These are phyloP conservation scores for Albugo laibachii DNA, from an alignment of 352 stramenopile species.

Conservation along the genomic window DNA sequence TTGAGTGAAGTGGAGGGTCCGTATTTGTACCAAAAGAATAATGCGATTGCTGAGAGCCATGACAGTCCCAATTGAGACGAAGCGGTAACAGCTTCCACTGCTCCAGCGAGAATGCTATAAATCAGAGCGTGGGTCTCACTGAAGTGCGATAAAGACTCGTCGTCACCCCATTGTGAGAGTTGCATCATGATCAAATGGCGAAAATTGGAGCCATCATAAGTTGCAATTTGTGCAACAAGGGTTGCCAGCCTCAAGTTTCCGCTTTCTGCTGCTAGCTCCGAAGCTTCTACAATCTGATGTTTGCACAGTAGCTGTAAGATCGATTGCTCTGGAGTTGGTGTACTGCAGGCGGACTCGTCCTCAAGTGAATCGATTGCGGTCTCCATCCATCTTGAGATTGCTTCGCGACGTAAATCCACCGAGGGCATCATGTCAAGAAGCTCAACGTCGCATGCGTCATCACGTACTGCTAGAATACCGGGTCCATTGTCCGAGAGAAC, in stretches of 20 bases:
- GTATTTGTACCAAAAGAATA: slow-evolving; percentile 53
- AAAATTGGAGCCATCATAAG: slow-evolving; percentile 24
- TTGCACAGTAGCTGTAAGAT: slow-evolving; percentile 12
- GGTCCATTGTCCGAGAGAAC: slow-evolving; percentile 1
- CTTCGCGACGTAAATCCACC: slow-evolving; percentile 44
- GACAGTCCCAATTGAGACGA: slow-evolving; percentile 13
- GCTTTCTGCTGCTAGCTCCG: slow-evolving; percentile 32
- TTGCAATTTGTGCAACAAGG: slow-evolving; percentile 32
- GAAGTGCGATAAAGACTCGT: slow-evolving; percentile 30
- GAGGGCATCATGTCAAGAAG: slow-evolving; percentile 43
- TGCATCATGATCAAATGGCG: slow-evolving; percentile 36
- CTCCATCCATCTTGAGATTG: slow-evolving; percentile 63
- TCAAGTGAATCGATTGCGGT: slow-evolving; percentile 5
- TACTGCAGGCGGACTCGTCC: background rate
- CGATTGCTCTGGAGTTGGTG: background rate
- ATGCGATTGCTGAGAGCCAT: slow-evolving; percentile 36
- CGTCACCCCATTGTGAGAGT: slow-evolving; percentile 31
- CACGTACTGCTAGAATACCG: slow-evolving; percentile 28
- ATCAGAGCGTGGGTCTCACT: slow-evolving; percentile 31
- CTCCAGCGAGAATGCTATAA: slow-evolving; percentile 42
- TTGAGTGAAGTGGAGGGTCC: slow-evolving; percentile 26
- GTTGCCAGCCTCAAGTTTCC: slow-evolving; percentile 44
- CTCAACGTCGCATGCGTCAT: slow-evolving; percentile 38
- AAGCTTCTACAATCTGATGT: slow-evolving; percentile 32
- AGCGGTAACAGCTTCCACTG: slow-evolving; percentile 31